These are phyloP conservation scores for Zygotorulaspora mrakii DNA, from an alignment of 1,139 yeast species.

Conservation along the genomic window DNA sequence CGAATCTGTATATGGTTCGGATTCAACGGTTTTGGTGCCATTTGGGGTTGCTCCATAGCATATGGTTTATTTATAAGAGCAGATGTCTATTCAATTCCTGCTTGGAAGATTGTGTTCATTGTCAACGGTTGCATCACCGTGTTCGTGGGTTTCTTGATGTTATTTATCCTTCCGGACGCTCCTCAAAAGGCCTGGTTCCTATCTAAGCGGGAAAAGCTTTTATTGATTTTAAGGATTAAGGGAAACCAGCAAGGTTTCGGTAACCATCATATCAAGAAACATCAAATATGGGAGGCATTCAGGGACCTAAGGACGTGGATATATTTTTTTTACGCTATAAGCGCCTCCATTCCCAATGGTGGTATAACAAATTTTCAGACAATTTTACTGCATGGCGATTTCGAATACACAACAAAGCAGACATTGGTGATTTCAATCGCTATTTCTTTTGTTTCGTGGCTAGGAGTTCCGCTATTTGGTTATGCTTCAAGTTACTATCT, in stretches of 20 bases:
- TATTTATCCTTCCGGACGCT: constrained; percentile 41
- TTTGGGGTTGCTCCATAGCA: constrained; percentile 9
- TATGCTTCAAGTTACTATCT: constrained; percentile 38
- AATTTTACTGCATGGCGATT: constrained; percentile 37
- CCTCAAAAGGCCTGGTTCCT: constrained; percentile 48
- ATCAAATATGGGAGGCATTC: constrained; percentile 47
- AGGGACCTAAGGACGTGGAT: constrained; percentile 47
- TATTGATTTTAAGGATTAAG: constrained; percentile 47
- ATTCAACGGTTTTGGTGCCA: constrained; percentile 10
- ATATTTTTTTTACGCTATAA: constrained; percentile 40
- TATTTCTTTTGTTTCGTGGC: constrained; percentile 40
- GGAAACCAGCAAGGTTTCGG: constrained; percentile 50
- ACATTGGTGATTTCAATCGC: constrained; percentile 41
- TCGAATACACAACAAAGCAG: constrained; percentile 39
- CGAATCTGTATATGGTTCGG: constrained; percentile 43
- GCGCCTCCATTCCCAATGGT: constrained; percentile 26
- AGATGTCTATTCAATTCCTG: constrained; percentile 4
- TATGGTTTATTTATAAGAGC: constrained; percentile 14
- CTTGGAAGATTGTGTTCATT: constrained; percentile 10
- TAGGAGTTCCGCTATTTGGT: constrained; percentile 30
- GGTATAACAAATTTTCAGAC: constrained; percentile 24
- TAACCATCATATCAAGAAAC: constrained; percentile 41
- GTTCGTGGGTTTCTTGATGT: constrained; percentile 6
- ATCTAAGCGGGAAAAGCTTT: constrained; percentile 46
- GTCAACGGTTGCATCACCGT: constrained; percentile 8